Conservation (phyloP, 1,139 yeast genomes). For the Taphrina pruni region DNA sequence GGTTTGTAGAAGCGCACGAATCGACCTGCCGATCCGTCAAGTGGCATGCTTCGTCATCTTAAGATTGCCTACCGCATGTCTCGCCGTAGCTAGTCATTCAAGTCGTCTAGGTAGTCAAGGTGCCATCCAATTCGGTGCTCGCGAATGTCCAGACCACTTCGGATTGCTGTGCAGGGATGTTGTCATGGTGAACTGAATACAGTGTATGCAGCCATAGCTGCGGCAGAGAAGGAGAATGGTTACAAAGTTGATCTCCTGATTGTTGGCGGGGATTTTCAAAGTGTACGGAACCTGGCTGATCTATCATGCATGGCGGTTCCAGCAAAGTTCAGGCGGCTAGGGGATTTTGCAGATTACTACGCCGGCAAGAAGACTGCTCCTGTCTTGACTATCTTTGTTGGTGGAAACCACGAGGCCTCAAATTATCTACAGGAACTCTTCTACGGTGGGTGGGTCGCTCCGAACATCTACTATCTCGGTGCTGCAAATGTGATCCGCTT, state of each 20-base stretch:
- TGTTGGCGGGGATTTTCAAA: conserved; percentile 81
- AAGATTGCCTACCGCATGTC: too few relatives aligned
- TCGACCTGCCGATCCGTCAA: too few relatives aligned
- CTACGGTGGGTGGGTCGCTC: conserved; percentile 95
- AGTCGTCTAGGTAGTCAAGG: too few relatives aligned
- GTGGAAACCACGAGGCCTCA: conserved; percentile 95
- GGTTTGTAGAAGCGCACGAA: too few relatives aligned
- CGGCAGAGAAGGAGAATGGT: conserved; percentile 49
- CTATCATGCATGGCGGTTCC: conserved; percentile 69
- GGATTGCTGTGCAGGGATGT: conserved; percentile 87
- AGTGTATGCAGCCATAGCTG: conserved; percentile 60
- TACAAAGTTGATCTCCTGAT: conserved; percentile 65
- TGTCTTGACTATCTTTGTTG: conserved; percentile 76
- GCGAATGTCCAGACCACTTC: conserved; percentile 21
- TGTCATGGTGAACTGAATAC: conserved; percentile 80
- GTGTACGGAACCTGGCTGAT: conserved; percentile 69
- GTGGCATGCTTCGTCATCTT: too few relatives aligned
- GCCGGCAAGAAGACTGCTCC: conserved; percentile 69
- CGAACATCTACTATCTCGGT: conserved; percentile 87
- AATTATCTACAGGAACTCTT: conserved; percentile 71
- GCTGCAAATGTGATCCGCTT: conserved; percentile 74
- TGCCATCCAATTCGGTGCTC: too few relatives aligned
- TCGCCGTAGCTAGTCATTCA: too few relatives aligned
- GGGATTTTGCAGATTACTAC: conserved; percentile 81
- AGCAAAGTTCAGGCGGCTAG: conserved; percentile 60